These are phyloP conservation scores for Balamuthia mandrillaris DNA, from an alignment of 208 protist species.

Conservation along the genomic window DNA sequence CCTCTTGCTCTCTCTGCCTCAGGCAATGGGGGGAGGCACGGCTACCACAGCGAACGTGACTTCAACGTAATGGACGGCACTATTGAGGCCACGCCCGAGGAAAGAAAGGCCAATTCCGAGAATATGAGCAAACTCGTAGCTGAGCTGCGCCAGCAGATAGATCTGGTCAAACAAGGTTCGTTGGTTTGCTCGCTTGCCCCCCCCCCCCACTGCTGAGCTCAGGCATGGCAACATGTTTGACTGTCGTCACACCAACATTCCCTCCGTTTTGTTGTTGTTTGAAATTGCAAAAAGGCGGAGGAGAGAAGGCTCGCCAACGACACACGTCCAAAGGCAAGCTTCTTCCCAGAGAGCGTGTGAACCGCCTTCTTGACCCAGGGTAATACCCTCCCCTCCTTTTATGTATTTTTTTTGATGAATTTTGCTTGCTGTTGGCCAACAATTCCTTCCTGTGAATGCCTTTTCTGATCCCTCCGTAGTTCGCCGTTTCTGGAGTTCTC, in stretches of 20 bases:
- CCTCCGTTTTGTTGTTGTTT: constrained; percentile 2
- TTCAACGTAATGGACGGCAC: constrained; percentile 59
- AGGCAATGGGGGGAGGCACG: no score
- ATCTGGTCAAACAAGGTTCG: constrained; percentile 52
- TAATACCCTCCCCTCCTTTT: not conserved
- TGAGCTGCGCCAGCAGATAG: constrained; percentile 52
- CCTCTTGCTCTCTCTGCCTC: no score
- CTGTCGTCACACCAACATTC: no score
- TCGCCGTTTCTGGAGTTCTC: constrained; percentile 92
- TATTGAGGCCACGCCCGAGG: constrained; percentile 50
- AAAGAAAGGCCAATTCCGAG: constrained; percentile 51
- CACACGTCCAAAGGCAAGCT: constrained; percentile 78
- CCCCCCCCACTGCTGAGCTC: no score
- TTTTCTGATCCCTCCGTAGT: constrained; percentile 26
- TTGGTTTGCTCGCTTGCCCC: no score
- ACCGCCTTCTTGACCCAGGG: constrained; percentile 81
- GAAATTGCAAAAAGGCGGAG: constrained; percentile 54
- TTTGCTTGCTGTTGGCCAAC: not conserved
- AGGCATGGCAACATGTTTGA: no score
- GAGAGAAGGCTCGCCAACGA: constrained; percentile 49
- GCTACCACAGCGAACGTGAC: constrained; percentile 41
- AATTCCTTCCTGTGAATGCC: not conserved
- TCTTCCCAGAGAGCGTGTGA: constrained; percentile 84
- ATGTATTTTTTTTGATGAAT: not conserved
- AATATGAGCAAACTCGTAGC: constrained; percentile 44